Evolutionary conservation across 306 rosid genomes (phyloP).

Genomic region (Glycine soja): DNA sequence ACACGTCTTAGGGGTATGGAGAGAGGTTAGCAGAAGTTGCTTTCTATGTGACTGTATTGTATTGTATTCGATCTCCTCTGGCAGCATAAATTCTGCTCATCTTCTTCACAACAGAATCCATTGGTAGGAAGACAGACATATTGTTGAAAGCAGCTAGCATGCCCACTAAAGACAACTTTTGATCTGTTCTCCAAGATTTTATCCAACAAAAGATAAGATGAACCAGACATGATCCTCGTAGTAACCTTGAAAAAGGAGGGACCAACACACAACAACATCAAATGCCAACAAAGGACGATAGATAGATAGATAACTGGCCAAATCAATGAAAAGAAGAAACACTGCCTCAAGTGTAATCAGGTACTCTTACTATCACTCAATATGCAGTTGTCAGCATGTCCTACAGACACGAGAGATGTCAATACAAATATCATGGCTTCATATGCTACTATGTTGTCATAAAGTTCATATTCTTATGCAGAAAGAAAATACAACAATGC

Average conservation of each 20-base stretch:
- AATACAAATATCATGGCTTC: too few relatives aligned
- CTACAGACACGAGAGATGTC: too few relatives aligned
- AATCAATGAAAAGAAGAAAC: slow-evolving; percentile 3
- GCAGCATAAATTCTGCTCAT: slow-evolving; percentile 70
- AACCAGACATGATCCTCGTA: slow-evolving; percentile 42
- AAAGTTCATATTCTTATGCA: slow-evolving; percentile 35
- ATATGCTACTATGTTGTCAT: slow-evolving; percentile 23
- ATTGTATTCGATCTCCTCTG: slow-evolving; percentile 41
- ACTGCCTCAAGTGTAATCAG: slow-evolving; percentile 9
- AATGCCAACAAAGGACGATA: not conserved
- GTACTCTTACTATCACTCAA: not conserved
- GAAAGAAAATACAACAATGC: slow-evolving; percentile 16
- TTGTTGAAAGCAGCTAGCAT: slow-evolving; percentile 51
- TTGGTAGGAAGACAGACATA: slow-evolving; percentile 5
- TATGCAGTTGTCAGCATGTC: too few relatives aligned
- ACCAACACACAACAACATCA: slow-evolving; percentile 3
- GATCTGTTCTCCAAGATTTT: slow-evolving; percentile 43
- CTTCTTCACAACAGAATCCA: slow-evolving; percentile 64
- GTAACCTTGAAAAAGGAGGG: not conserved
- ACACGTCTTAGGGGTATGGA: slow-evolving; percentile 53
- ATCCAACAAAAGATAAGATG: slow-evolving; percentile 54
- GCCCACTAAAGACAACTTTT: slow-evolving; percentile 47
- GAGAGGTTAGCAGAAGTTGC: slow-evolving; percentile 17
- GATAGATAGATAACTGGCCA: not conserved
- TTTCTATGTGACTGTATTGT: slow-evolving; percentile 33